phyloP scores from a whole-genome alignment of 2,329 filamentous ascomycete genomes.

The Bretziella fagacearum region DNA sequence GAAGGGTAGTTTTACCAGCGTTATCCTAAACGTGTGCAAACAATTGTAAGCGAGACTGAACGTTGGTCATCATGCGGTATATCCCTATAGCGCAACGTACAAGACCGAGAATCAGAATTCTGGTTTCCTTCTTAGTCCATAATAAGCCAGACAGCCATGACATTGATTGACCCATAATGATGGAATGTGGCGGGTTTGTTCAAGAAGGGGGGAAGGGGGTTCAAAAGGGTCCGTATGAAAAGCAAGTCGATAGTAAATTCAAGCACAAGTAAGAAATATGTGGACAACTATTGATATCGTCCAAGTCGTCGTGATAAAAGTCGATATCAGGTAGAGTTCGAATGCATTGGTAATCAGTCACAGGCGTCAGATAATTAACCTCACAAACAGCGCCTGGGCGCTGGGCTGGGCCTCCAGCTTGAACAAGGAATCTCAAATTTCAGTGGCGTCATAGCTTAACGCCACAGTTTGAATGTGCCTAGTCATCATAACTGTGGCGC shows the following conservation, averaged over 20 bases:
- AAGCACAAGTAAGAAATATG: neutral
- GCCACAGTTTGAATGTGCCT: neutral
- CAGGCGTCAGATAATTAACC: constrained; percentile 5
- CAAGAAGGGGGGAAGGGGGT: neutral
- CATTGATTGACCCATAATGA: constrained; percentile 42
- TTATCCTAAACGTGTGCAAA: constrained; percentile 53
- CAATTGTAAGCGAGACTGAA: neutral
- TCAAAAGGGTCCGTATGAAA: neutral
- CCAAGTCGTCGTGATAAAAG: too few relatives aligned
- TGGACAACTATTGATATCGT: too few relatives aligned
- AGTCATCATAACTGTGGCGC: constrained; percentile 8
- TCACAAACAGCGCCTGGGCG: constrained; percentile 1
- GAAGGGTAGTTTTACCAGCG: constrained; percentile 89
- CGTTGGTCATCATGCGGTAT: too few relatives aligned
- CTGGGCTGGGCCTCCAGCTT: constrained; percentile 6
- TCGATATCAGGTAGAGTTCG: neutral
- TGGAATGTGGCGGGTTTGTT: neutral
- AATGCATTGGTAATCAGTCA: constrained; percentile 6
- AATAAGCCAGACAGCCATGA: constrained; percentile 57
- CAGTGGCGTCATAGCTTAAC: constrained; percentile 7
- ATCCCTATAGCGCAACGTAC: constrained; percentile 43
- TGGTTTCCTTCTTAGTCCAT: constrained; percentile 93
- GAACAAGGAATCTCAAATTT: neutral
- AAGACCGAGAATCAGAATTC: constrained; percentile 85
- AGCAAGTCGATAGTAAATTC: neutral